A percentile compares a stretch with the other conserved stretches of the same genome.
These are phyloP conservation scores for Murraya paniculata DNA, from an alignment of 345 rosid species.

Conservation along the genomic window DNA sequence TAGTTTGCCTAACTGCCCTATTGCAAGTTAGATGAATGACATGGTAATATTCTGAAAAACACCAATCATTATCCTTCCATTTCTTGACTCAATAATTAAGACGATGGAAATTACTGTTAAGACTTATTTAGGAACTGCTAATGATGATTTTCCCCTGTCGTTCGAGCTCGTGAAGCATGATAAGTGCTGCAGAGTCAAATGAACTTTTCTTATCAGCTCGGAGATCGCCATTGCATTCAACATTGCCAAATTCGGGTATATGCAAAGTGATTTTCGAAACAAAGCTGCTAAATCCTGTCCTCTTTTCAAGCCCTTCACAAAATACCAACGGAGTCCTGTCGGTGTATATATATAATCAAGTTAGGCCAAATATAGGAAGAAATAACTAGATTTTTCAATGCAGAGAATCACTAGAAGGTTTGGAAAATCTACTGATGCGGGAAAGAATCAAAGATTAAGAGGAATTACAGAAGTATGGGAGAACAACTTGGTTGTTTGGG, in stretches of 20 bases:
- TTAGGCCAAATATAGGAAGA: background rate
- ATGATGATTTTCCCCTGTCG: slow-evolving; percentile 46
- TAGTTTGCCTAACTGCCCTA: too few species aligned
- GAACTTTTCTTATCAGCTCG: slow-evolving; percentile 86
- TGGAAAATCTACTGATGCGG: background rate
- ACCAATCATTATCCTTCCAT: background rate
- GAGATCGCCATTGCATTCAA: slow-evolving; percentile 53
- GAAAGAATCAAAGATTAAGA: background rate
- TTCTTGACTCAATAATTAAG: background rate
- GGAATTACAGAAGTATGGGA: background rate
- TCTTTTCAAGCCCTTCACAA: slow-evolving; percentile 36
- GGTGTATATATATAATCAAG: background rate
- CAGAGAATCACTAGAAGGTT: background rate
- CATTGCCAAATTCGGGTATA: slow-evolving; percentile 45
- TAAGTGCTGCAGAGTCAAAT: slow-evolving; percentile 68
- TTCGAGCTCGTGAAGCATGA: slow-evolving; percentile 57
- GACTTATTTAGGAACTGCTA: slow-evolving; percentile 3
- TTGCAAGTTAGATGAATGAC: background rate
- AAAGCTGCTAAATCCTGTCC: slow-evolving; percentile 50
- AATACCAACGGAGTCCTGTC: slow-evolving; percentile 51
- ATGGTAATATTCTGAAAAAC: background rate
- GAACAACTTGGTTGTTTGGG: background rate
- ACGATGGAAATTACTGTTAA: background rate
- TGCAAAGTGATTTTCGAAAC: slow-evolving; percentile 46
- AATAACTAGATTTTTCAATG: slow-evolving; percentile 4